Evolutionary conservation across 2,329 filamentous ascomycete genomes (phyloP).

Genomic region (Volutella citrinella): DNA sequence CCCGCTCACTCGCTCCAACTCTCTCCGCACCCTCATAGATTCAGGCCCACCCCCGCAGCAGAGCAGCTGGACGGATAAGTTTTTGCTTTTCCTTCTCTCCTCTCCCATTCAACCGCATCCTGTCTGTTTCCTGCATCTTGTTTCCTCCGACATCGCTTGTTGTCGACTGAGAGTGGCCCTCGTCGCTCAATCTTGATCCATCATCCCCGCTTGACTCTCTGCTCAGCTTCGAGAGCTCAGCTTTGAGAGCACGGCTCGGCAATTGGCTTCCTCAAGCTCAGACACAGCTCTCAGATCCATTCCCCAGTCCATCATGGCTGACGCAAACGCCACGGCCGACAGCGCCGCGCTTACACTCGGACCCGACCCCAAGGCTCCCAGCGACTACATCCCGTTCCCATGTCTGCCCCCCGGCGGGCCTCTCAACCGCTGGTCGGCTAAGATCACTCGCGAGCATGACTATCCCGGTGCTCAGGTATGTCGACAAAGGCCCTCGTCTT

Average conservation of each 20-base stretch:
- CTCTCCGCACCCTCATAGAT: conserved; percentile 7
- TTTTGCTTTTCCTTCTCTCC: conserved; percentile 1
- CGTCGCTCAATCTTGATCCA: conserved; percentile 1
- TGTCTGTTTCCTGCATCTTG: too few species aligned
- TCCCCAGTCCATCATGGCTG: conserved; percentile 26
- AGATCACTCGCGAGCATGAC: conserved; percentile 80
- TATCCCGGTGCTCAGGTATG: conserved; percentile 84
- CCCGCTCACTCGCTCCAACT: conserved; percentile 8
- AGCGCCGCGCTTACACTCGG: conserved; percentile 19
- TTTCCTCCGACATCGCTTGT: conserved; percentile 12
- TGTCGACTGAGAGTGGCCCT: neutral
- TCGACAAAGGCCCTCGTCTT: too few species aligned
- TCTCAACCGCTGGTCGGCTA: conserved; percentile 83
- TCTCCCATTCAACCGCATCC: too few species aligned
- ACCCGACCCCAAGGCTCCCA: conserved; percentile 43
- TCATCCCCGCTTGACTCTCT: too few species aligned
- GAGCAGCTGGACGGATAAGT: too few species aligned
- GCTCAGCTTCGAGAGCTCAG: too few species aligned
- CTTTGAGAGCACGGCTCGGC: too few species aligned
- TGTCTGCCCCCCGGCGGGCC: conserved; percentile 48
- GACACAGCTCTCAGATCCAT: too few species aligned
- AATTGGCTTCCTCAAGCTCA: too few species aligned
- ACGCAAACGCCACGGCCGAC: conserved; percentile 16
- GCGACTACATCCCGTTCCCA: conserved; percentile 53
- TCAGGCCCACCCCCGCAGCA: too few species aligned